Evolutionary conservation across 441 rosid species (phyloP), one percentile per base, ranked within the genome.

Genomic region (Populus hybrid): DNA sequence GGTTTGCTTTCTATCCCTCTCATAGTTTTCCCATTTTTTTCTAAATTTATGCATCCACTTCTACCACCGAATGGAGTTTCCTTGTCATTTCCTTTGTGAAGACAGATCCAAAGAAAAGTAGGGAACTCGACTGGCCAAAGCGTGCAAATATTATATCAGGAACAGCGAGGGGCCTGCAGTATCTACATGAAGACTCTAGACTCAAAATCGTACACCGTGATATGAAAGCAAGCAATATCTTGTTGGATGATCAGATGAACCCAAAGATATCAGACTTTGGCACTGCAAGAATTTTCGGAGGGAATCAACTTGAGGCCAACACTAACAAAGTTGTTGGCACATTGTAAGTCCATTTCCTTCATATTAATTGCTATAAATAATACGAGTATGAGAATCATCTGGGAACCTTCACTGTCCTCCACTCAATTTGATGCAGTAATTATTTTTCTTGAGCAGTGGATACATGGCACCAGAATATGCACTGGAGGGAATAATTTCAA

Each of bases 211-310:
- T 84, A 34, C 92, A 87, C 42, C 81, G 90, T 23, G 92, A 89
- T 78, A 8, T 89, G 79, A 89, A 89, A 69, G 88, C 83, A 69
- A 89, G 89, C 81, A 88, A 89, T 79, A 82, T 88, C 32, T 74
- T 89, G 61, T 74, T 89, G 67, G 93, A 88, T 26, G 79, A 83
- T 1, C 82, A 85, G 64, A 82, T 87, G 88, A 86, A 79, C 70
- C 91, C 89, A 0, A 89, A 89, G 67, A 88, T 89, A 80, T 89
- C 91, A 1, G 88, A 89, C 36, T 88, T 89, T 35, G 93, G 93
- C 34, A 85, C 86, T 6, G 91, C 90, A 16, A 84, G 85, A 76
- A 87, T 87, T 46, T 89, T 89, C 14, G 86, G 88, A 24, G 86
- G 81, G 67, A 84, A 85, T 42, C 89, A 89, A 78, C 34, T 78